Percentiles rank a stretch among this genome's conserved stretches.
These are phyloP conservation scores for Salvia rosmarinus DNA, from an alignment of 257 asterid genomes.

Conservation along the genomic window DNA sequence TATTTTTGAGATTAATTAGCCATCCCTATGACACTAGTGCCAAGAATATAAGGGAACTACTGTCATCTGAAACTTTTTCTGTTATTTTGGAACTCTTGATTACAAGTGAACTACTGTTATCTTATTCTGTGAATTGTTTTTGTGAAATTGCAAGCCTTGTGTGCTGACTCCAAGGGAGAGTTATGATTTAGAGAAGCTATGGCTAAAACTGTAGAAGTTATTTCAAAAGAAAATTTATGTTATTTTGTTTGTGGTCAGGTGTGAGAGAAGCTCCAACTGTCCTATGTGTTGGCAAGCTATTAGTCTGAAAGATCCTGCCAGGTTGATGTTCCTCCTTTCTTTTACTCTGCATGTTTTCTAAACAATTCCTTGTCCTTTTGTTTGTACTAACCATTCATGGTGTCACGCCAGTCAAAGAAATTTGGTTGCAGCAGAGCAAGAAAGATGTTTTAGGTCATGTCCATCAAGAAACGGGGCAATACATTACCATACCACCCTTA, in stretches of 20 bases:
- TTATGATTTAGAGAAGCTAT: not conserved
- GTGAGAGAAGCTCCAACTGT: slow-evolving; percentile 90
- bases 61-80: not conserved
- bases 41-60: not conserved
- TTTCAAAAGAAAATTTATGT: not conserved
- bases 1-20: not conserved
- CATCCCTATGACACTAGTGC: not conserved
- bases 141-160: not conserved
- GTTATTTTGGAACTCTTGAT: not conserved
- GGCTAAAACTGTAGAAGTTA: not conserved
- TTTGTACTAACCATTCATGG: slow-evolving; percentile 21
- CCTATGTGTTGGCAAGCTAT: slow-evolving; percentile 93
- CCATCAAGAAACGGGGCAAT: slow-evolving; percentile 64
- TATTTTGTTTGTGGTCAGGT: slow-evolving; percentile 49
- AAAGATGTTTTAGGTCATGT: slow-evolving; percentile 52
- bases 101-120: not conserved
- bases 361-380: slow-evolving; percentile 4
- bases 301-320: slow-evolving; percentile 72
- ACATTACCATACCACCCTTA: slow-evolving; percentile 44
- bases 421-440: slow-evolving; percentile 74
- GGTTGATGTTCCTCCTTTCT: slow-evolving; percentile 44
- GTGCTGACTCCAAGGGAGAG: slow-evolving; percentile 1
- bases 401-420: slow-evolving; percentile 63
- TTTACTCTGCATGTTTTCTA: slow-evolving; percentile 4
- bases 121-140: not conserved